Base-by-base conservation (phyloP, 208 protist species). In the Crithidia acanthocephali region DNA sequence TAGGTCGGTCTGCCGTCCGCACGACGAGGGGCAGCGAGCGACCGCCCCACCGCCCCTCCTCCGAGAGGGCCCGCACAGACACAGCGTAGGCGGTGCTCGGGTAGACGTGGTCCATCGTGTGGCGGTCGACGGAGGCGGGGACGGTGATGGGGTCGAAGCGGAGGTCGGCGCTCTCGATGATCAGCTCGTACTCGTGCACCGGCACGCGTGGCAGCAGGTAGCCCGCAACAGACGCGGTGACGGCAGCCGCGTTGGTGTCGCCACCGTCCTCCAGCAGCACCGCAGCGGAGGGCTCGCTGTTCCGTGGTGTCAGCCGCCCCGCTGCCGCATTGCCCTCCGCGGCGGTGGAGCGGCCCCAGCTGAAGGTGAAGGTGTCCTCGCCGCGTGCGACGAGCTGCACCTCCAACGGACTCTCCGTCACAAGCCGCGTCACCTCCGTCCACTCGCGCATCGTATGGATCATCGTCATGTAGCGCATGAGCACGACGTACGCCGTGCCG, bases 381-480 rank as follows among this genome's bases (percentile, higher is more conserved):
- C 94, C 94, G 42, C 90, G 79, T 7, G 75, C 75, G 30, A 74
- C 48, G 1, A 96, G 70, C 8, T 67, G 63, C 25, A 94, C 76
- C 44, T 88, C 66, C 40, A 90, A 79, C 32, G 87, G 40, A 8
- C 86, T 79, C 65, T 87, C 79, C 28, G 92, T 98, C 59, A 87
- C 87, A 35, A 98, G 92, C 11, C 90, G 81, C 8, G 82, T 76
- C 55, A 93, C 80, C 72, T 96, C 90, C 13, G 37, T 71, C 92
- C 92, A 98, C 27, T 86, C 84, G 23, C 80, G 85, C 76, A 87
- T 81, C 0, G 88, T 93, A 47, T 81, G 80, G 37, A 97, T 85
- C 28, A 97, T 75, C 27, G 88, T 97, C 53, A 79, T 74, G 76
- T 96, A 96, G 27, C 91, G 89, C 68, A 90, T 79, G 68, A 95